Evolutionary conservation across 345 rosid species (phyloP).

Genomic region (Citrus sp.): DNA sequence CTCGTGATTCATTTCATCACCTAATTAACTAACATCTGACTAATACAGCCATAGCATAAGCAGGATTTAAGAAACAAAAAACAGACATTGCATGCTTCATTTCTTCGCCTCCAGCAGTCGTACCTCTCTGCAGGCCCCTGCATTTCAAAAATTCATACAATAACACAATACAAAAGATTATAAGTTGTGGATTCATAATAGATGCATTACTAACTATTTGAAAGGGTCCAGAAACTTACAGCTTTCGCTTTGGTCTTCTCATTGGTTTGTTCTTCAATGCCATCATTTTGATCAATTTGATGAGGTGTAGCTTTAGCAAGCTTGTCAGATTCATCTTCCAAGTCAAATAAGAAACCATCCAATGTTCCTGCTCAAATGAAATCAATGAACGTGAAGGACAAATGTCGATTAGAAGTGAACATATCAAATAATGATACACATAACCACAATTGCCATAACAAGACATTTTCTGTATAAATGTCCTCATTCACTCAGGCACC

Average conservation of each 20-base stretch:
- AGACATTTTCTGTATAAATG: background rate
- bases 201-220: background rate
- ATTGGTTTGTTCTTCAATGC: slow-evolving; percentile 38
- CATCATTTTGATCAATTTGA: slow-evolving; percentile 53
- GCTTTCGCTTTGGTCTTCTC: slow-evolving; percentile 59
- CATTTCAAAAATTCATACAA: slow-evolving; percentile 22
- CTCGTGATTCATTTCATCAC: background rate
- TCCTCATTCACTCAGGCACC: background rate
- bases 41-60: background rate
- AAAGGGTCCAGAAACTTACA: slow-evolving; percentile 39
- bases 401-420: background rate
- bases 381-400: slow-evolving; percentile 2
- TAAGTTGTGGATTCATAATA: background rate
- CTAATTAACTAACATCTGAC: background rate
- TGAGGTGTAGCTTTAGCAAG: slow-evolving; percentile 40
- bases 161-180: background rate
- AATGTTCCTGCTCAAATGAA: slow-evolving; percentile 58
- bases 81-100: slow-evolving; percentile 16
- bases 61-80: background rate
- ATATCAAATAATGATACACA: background rate
- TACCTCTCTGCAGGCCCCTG: slow-evolving; percentile 57
- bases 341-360: slow-evolving; percentile 78
- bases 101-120: slow-evolving; percentile 39
- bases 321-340: slow-evolving; percentile 80
- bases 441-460: background rate